Evolutionary conservation across 2,329 filamentous ascomycete species (phyloP).

Genomic region (Monosporascus sp.): DNA sequence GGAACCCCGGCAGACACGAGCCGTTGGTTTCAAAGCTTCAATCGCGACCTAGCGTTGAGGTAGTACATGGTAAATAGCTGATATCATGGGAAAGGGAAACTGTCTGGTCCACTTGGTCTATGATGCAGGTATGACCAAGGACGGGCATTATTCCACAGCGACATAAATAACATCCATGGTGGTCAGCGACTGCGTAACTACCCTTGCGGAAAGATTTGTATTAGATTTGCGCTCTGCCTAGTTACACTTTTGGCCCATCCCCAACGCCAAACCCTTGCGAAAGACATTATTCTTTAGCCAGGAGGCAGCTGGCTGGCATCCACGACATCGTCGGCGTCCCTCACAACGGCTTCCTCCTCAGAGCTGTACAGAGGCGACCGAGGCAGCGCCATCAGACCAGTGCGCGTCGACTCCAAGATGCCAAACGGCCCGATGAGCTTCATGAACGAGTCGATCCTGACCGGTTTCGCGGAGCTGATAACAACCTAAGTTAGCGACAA

Average conservation of each 20-base stretch:
- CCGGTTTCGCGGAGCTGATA: conserved; percentile 78
- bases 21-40: too few species aligned
- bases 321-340: conserved; percentile 91
- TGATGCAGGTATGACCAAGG: too few species aligned
- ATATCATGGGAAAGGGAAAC: too few species aligned
- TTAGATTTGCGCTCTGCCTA: conserved; percentile 14
- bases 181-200: too few species aligned
- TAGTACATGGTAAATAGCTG: too few species aligned
- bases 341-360: conserved; percentile 59
- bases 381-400: conserved; percentile 93
- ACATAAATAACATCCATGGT: too few species aligned
- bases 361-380: conserved; percentile 79
- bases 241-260: conserved; percentile 11
- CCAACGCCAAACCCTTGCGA: conserved; percentile 8
- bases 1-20: too few species aligned
- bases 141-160: too few species aligned
- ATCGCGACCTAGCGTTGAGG: too few species aligned
- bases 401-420: conserved; percentile 91
- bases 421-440: conserved; percentile 93
- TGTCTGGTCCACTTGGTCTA: too few species aligned
- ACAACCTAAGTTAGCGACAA: too few species aligned
- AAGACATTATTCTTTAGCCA: conserved; percentile 49
- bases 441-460: conserved; percentile 93
- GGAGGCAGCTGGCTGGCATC: conserved; percentile 91
- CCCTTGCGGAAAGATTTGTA: conserved; percentile 1